Base-by-base conservation (phyloP, 2,329 filamentous ascomycete species). In the Diaporthe aspalathi region DNA sequence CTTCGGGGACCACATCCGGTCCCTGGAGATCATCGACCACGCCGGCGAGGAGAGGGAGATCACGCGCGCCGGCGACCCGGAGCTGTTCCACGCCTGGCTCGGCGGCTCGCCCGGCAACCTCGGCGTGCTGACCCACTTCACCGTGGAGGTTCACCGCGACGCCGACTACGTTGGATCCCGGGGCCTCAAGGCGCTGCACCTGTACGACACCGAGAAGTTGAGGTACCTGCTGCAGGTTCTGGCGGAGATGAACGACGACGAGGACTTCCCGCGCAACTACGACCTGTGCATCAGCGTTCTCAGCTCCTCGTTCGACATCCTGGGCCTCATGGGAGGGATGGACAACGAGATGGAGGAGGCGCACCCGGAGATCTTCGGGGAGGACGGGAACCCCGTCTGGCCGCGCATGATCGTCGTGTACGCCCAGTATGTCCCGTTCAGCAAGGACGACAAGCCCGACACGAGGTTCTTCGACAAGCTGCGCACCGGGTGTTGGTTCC, bases 51-150 rank as follows among this genome's bases (percentile, higher is more conserved):
- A 85, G 29, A 76, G 85, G 1, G 83, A 82, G 5, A 82, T 89
- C 5, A 86, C 82, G 22, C 84, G 81, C n/a, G 75, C 81, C 0
- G 78, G 81, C n/a, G 83, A 90, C 67, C 74, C 83, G 0, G 88
- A 91, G 49, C 81, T 91, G 0, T 91, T 89, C 78, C 91, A 87
- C 82, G 89, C 88, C 1, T 80, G 90, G 3, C 81, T 84, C 9
- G 88, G 88, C 3, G 88, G 89, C 3, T 89, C 89, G 3, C 87
- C 85, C 0, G 88, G 87, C 1, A 90, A 86, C 43, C 87, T 88
- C 63, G 89, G 86, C 1, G 82, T 91, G 4, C 83, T 90, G 4
- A 83, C 84, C 0, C 88, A 87, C 8, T 83, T 88, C 77, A 89
- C 86, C 0, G 77, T 85, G 35, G 80, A 84, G 71, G 82, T 83